Evolutionary conservation across 2,329 filamentous ascomycete genomes (phyloP).

Genomic region (Paracamarosporium sp.): DNA sequence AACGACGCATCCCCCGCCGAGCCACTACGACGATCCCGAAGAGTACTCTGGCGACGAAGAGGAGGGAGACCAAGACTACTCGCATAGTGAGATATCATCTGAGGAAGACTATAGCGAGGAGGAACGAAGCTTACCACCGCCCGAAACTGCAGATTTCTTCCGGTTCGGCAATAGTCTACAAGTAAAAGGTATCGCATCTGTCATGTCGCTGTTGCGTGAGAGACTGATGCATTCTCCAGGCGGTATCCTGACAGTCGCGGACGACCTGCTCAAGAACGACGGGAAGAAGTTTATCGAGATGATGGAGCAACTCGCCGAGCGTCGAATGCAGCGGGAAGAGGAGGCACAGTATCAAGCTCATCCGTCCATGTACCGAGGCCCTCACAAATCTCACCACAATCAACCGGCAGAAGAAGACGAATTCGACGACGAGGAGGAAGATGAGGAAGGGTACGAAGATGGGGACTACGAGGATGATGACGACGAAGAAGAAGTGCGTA

Average conservation of each 20-base stretch:
- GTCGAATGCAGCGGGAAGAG: conserved; percentile 95
- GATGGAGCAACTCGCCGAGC: conserved; percentile 99
- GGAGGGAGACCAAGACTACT: conserved; percentile 60
- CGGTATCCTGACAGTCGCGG: conserved; percentile 97
- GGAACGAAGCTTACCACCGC: conserved; percentile 69
- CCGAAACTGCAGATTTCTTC: conserved; percentile 84
- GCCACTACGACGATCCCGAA: conserved; percentile 62
- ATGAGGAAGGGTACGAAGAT: conserved; percentile 66
- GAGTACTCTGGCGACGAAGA: conserved; percentile 64
- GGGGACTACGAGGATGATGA: conserved; percentile 58
- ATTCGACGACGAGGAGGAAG: conserved; percentile 73
- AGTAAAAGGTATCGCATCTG: conserved; percentile 72
- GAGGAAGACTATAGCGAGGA: conserved; percentile 73
- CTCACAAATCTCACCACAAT: conserved; percentile 67
- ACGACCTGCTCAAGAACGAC: conserved; percentile 98
- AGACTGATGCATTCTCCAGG: conserved; percentile 61
- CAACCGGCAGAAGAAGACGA: conserved; percentile 76
- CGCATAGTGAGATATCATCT: conserved; percentile 64
- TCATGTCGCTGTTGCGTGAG: conserved; percentile 13
- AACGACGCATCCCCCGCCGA: conserved; percentile 71
- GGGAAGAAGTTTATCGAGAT: conserved; percentile 99
- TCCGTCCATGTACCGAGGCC: conserved; percentile 59
- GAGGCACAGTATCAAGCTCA: conserved; percentile 74
- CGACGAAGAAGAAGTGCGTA: conserved; percentile 44
- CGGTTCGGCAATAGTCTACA: conserved; percentile 97